Evolutionary conservation across 306 rosid genomes (phyloP).

Genomic region (Acacia acuminata): DNA sequence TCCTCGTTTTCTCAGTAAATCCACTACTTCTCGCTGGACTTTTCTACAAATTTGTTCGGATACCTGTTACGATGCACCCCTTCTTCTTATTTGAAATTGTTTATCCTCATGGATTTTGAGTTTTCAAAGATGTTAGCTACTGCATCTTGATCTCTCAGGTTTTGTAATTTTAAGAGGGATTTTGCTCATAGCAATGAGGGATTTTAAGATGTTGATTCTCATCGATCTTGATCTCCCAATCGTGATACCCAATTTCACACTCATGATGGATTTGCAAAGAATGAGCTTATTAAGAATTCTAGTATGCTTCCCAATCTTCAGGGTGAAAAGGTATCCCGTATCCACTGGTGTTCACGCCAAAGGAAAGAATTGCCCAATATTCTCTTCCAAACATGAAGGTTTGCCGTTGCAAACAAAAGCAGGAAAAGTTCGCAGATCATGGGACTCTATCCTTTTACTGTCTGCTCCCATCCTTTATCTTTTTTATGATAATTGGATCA

Average conservation of each 20-base stretch:
- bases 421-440: conserved; percentile 46
- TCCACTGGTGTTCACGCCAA: conserved; percentile 36
- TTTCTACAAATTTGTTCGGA: background rate
- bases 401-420: conserved; percentile 48
- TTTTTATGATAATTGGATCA: too few species aligned
- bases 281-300: conserved; percentile 46
- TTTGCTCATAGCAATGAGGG: conserved; percentile 37
- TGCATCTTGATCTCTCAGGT: background rate
- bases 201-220: too few species aligned
- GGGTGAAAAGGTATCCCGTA: conserved; percentile 40
- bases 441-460: too few species aligned
- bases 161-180: conserved; percentile 5
- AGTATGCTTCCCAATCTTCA: conserved; percentile 40
- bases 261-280: conserved; percentile 40
- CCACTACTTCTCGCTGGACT: background rate
- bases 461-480: too few species aligned
- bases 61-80: conserved; percentile 8
- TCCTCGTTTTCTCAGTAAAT: conserved; percentile 19
- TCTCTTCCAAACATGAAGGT: conserved; percentile 47
- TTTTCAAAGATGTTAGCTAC: background rate
- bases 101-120: conserved; percentile 8
- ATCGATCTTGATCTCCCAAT: too few species aligned
- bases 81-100: background rate
- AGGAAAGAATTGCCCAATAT: conserved; percentile 47
- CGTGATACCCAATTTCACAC: conserved; percentile 42